A percentile compares a stretch with the other conserved stretches of the same genome.
Conservation (phyloP, 73 alveolate genomes). For the Stentor roeselii region DNA sequence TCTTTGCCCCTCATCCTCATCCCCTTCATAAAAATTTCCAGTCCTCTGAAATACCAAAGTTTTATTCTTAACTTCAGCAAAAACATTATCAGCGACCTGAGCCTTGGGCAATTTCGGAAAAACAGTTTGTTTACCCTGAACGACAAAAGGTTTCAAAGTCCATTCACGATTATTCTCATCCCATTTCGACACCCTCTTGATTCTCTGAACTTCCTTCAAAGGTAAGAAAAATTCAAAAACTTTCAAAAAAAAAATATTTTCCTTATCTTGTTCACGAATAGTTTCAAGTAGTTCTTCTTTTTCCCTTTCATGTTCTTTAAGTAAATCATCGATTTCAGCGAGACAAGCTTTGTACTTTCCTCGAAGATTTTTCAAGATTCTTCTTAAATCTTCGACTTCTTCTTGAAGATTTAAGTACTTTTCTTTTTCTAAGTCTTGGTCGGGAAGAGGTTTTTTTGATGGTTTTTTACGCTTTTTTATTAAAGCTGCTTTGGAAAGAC, state of each 20-base stretch:
- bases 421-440: too few relatives aligned
- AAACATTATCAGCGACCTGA: too few relatives aligned
- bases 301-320: slow-evolving; percentile 41
- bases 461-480: too few relatives aligned
- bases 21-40: too few relatives aligned
- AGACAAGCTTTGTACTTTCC: slow-evolving; percentile 26
- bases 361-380: slow-evolving; percentile 14
- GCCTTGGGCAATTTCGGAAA: slow-evolving; percentile 43
- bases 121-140: slow-evolving; percentile 32
- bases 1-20: too few relatives aligned
- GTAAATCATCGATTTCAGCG: slow-evolving; percentile 37
- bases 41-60: too few relatives aligned
- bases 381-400: slow-evolving; percentile 45
- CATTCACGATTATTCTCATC: slow-evolving; percentile 41
- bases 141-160: slow-evolving; percentile 38
- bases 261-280: slow-evolving; percentile 40
- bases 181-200: slow-evolving; percentile 37
- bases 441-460: too few relatives aligned
- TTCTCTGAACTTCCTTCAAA: slow-evolving; percentile 35
- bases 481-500: too few relatives aligned
- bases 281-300: slow-evolving; percentile 49
- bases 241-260: slow-evolving; percentile 29
- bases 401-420: slow-evolving; percentile 42
- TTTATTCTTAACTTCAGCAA: too few relatives aligned
- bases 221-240: slow-evolving; percentile 37